Evolutionary conservation across 2,329 filamentous ascomycete genomes (phyloP).

Genomic region (Nakataea oryzae): DNA sequence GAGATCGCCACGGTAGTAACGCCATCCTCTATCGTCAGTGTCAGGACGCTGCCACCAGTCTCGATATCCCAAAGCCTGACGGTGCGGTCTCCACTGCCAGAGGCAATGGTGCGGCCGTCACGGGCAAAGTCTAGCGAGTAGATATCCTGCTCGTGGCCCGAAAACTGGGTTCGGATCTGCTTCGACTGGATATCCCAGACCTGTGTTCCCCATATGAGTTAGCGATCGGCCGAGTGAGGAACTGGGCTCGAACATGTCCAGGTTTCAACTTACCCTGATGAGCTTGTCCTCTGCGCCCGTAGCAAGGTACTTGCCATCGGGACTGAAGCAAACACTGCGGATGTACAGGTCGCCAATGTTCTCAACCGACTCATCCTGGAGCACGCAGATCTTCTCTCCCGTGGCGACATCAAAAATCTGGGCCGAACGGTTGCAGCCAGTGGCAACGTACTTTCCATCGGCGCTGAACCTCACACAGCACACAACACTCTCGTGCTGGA

Average conservation of each 20-base stretch:
- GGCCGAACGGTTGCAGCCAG: conserved; percentile 96
- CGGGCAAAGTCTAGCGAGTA: conserved; percentile 93
- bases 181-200: conserved; percentile 88
- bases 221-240: background rate
- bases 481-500: conserved; percentile 90
- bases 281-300: conserved; percentile 97
- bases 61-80: conserved; percentile 96
- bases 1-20: conserved; percentile 97
- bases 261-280: conserved; percentile 59
- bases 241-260: background rate
- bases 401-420: conserved; percentile 92
- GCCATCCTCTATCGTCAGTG: conserved; percentile 87
- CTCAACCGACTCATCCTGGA: conserved; percentile 82
- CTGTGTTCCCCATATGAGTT: conserved; percentile 32
- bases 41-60: conserved; percentile 69
- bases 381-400: conserved; percentile 77
- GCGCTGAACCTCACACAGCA: conserved; percentile 96
- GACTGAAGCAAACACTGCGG: conserved; percentile 95
- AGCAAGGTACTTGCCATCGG: conserved; percentile 84
- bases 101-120: conserved; percentile 89
- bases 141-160: conserved; percentile 97
- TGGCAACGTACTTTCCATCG: conserved; percentile 92
- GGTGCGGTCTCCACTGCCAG: conserved; percentile 87
- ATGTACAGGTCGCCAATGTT: conserved; percentile 92
- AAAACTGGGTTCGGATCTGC: conserved; percentile 83